Evolutionary conservation across 306 rosid genomes (phyloP), one percentile per base, ranked within the genome.

Genomic region (Lathyrus tuberosus): DNA sequence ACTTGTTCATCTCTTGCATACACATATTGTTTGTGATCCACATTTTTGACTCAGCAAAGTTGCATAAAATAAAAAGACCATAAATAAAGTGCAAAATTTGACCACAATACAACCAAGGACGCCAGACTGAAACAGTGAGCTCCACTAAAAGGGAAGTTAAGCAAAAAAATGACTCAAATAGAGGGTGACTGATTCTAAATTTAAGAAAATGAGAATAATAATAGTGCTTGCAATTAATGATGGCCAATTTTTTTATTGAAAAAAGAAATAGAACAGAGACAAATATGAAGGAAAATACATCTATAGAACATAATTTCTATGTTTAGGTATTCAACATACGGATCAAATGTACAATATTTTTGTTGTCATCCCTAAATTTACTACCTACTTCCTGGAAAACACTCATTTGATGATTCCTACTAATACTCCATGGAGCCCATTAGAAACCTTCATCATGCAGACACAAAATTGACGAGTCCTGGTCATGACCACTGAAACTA

Each of bases 291-390:
- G 49, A 38, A 10, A 42, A 64, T 53, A 68, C 65, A 69, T 65
- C 61, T 83, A 62, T 78, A 72, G 76, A 79, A 67, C 62, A 63
- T 64, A 70, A 72, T 82, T 74, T 86, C 87, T 86, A 81, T 70
- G 57, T 76, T 86, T 81, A 79, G 61, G 65, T 81, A 79, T 72
- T 76, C 75, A 71, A 79, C 48, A 72, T 79, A 70, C 80, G 70
- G 43, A 76, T 82, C 73, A 79, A 84, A 84, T 83, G 86, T 90
- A 90, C 88, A 79, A 67, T 65, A 3, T 72, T 79, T 84, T 84
- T 80, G 30, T 72, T 70, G 73, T 66, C 83, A 76, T 40, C 79
- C 49, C 72, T 79, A 73, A 68, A 68, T 52, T 57, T 65, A 75
- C 79, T 46, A 53, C 74, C 78, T 49, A 33, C 15, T 62, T 71